A percentile compares a stretch with the other conserved stretches of the same genome.
These are phyloP conservation scores for Colletotrichum lini DNA, from an alignment of 2,329 filamentous ascomycete genomes.

Conservation along the genomic window DNA sequence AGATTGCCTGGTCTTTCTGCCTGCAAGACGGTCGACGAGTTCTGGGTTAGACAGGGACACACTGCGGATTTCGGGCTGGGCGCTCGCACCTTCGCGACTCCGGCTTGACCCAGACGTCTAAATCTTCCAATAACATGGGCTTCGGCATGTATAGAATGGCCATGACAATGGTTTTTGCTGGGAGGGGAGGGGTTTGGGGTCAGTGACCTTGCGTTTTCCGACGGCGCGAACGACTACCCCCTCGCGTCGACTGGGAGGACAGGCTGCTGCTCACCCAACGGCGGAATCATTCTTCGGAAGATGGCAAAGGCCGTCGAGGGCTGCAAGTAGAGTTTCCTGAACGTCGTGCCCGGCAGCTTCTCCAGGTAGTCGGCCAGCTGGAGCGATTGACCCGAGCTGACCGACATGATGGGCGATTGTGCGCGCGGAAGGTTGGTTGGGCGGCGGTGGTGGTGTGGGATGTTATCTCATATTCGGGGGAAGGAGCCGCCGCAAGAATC, in stretches of 20 bases:
- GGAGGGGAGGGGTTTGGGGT: constrained; percentile 35
- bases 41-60: constrained; percentile 5
- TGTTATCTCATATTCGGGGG: constrained; percentile 32
- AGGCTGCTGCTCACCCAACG: constrained; percentile 74
- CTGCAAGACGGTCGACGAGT: constrained; percentile 54
- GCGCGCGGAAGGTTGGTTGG: constrained; percentile 33
- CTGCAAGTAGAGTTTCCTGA: constrained; percentile 93
- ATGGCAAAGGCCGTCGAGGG: constrained; percentile 95
- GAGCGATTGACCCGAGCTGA: constrained; percentile 63
- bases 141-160: constrained; percentile 91
- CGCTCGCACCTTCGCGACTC: constrained; percentile 59
- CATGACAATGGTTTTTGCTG: constrained; percentile 96
- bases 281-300: constrained; percentile 96
- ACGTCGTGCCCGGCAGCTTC: constrained; percentile 89
- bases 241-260: background rate
- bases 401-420: constrained; percentile 58
- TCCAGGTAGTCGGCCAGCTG: constrained; percentile 92
- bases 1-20: constrained; percentile 87
- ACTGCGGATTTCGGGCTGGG: background rate
- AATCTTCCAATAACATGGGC: constrained; percentile 82
- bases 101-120: constrained; percentile 89
- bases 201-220: constrained; percentile 17
- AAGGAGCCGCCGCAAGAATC: background rate
- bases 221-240: background rate
- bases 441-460: background rate